A percentile compares a stretch with the other conserved stretches of the same genome.
These are phyloP conservation scores for Iris pallida DNA, from an alignment of 116 monocot genomes.

Conservation along the genomic window DNA sequence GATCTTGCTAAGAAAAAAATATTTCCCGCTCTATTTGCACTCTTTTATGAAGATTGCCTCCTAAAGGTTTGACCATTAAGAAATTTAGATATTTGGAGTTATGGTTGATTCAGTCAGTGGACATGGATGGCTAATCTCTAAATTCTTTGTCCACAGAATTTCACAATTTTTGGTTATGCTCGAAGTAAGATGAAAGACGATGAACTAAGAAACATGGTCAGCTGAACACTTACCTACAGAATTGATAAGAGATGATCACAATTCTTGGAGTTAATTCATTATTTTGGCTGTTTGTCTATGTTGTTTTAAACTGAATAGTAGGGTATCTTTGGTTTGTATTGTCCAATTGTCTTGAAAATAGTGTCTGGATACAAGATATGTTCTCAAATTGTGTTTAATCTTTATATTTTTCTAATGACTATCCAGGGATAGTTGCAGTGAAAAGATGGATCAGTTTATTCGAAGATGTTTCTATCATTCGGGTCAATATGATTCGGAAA, in stretches of 20 bases:
- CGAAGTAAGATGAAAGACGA: constrained; percentile 81
- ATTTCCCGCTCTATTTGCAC: constrained; percentile 82
- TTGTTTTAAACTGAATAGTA: not conserved
- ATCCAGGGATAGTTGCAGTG: constrained; percentile 68
- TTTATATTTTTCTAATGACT: not conserved
- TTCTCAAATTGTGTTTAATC: not conserved
- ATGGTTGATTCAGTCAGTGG: not conserved
- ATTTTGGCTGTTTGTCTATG: not conserved
- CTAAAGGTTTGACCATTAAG: constrained; percentile 35
- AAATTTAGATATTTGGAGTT: not conserved
- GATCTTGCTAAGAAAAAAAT: constrained; percentile 89
- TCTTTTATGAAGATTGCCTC: constrained; percentile 79
- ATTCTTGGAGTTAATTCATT: not conserved
- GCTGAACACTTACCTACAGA: constrained; percentile 73
- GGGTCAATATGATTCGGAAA: constrained; percentile 76
- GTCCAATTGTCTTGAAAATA: too few species aligned
- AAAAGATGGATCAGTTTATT: constrained; percentile 83
- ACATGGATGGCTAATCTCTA: not conserved
- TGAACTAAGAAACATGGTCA: constrained; percentile 72
- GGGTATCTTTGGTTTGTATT: too few species aligned
- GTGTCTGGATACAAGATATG: not conserved
- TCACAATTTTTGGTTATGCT: constrained; percentile 84
- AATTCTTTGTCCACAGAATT: constrained; percentile 42
- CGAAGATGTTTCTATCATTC: constrained; percentile 90
- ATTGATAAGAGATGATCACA: constrained; percentile 63